These are phyloP conservation scores for Pleurotus pulmonarius DNA, from an alignment of 768 basidiomycete genomes.

Conservation along the genomic window DNA sequence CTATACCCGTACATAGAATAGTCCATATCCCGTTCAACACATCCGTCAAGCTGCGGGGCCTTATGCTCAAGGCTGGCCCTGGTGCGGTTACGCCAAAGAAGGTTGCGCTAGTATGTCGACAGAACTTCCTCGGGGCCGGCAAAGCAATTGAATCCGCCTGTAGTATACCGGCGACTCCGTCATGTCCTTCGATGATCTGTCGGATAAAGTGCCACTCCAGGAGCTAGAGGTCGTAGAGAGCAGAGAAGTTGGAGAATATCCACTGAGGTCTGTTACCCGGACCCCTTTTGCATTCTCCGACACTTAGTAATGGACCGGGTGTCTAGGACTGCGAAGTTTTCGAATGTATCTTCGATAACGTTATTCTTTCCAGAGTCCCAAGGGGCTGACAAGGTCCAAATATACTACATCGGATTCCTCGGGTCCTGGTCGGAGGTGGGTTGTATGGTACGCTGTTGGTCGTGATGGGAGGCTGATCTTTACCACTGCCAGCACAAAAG, in stretches of 20 bases:
- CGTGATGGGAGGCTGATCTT: no score
- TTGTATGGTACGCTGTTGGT: no score
- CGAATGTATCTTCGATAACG: constrained; percentile 76
- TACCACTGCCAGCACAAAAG: constrained; percentile 54
- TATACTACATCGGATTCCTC: constrained; percentile 85
- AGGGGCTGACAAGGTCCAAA: constrained; percentile 69
- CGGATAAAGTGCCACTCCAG: constrained; percentile 61
- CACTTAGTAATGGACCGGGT: not conserved
- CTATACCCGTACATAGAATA: constrained; percentile 44
- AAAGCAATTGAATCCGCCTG: not conserved
- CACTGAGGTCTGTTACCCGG: constrained; percentile 59
- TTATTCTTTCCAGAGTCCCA: constrained; percentile 79
- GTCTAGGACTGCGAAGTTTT: constrained; percentile 79
- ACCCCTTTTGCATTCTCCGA: not conserved
- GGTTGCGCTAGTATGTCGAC: constrained; percentile 57
- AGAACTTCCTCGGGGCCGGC: not conserved
- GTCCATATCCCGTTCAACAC: constrained; percentile 85
- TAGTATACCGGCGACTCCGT: constrained; percentile 78
- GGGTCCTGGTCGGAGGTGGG: constrained; percentile 79
- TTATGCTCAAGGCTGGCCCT: constrained; percentile 84
- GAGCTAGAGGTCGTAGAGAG: constrained; percentile 68
- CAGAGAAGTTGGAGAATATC: constrained; percentile 80
- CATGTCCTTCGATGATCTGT: constrained; percentile 77
- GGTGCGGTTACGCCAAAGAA: constrained; percentile 71
- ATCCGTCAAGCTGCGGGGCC: constrained; percentile 76